Conservation (phyloP, 768 basidiomycete genomes). For the Royoungia palumana region DNA sequence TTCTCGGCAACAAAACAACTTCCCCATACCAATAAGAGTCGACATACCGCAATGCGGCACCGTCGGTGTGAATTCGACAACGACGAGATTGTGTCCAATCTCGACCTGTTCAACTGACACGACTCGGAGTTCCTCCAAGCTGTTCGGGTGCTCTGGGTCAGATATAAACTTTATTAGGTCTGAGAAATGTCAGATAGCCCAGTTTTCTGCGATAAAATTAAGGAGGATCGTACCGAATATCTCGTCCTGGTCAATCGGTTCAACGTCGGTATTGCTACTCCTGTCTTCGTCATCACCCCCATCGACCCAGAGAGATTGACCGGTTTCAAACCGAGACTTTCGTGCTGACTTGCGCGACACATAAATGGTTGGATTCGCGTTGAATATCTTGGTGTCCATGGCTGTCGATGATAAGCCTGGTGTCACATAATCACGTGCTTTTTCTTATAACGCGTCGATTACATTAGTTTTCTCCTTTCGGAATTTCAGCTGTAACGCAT, state of each 20-base stretch:
- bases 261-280: constrained; percentile 39
- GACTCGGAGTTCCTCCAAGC: constrained; percentile 91
- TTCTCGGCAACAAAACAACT: not conserved
- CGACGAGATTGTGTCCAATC: constrained; percentile 59
- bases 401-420: constrained; percentile 1
- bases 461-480: constrained; percentile 7
- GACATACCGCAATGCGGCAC: constrained; percentile 98
- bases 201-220: not conserved
- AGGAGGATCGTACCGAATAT: constrained; percentile 66
- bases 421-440: constrained; percentile 24
- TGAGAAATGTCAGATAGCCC: constrained; percentile 30
- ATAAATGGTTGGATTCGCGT: constrained; percentile 89
- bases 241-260: constrained; percentile 87
- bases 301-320: constrained; percentile 62
- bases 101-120: constrained; percentile 86
- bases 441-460: constrained; percentile 18
- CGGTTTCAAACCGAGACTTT: constrained; percentile 37
- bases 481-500: not conserved
- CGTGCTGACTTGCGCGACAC: constrained; percentile 44
- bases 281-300: constrained; percentile 40
- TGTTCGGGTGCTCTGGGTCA: constrained; percentile 94
- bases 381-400: constrained; percentile 67
- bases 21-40: constrained; percentile 78
- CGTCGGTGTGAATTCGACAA: constrained; percentile 94
- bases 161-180: constrained; percentile 90